Conservation (phyloP, 1,139 yeast species). For the Eremothecium gossypii region DNA sequence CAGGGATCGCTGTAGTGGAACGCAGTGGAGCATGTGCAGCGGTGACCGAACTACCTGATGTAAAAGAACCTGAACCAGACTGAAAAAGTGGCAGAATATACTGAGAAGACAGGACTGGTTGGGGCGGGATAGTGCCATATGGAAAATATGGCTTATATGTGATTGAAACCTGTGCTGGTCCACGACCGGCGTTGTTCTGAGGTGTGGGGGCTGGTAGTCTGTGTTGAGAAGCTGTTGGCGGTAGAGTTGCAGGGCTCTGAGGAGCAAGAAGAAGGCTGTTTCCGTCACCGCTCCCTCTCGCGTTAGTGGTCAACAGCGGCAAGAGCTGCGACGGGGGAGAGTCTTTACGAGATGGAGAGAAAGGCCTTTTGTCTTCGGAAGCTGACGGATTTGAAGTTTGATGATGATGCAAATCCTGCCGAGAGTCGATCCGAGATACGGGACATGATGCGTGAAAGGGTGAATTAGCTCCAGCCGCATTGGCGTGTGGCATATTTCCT, state of each 20-base stretch:
- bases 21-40: too few species aligned
- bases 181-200: neutral
- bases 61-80: neutral
- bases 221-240: too few species aligned
- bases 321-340: slow-evolving; percentile 6
- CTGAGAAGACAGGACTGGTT: neutral
- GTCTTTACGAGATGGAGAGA: slow-evolving; percentile 1
- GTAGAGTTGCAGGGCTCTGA: too few species aligned
- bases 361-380: slow-evolving; percentile 1
- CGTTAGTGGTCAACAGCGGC: neutral
- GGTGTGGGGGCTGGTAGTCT: too few species aligned
- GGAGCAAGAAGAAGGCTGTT: too few species aligned
- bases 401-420: neutral
- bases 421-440: slow-evolving; percentile 6
- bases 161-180: slow-evolving; percentile 6
- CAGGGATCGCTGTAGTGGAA: too few species aligned
- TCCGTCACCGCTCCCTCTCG: too few species aligned
- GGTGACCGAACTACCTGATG: neutral
- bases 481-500: too few species aligned
- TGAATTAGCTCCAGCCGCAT: slow-evolving; percentile 1
- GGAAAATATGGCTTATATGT: slow-evolving; percentile 11
- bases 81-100: neutral
- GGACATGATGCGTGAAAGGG: slow-evolving; percentile 6
- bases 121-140: slow-evolving; percentile 11
- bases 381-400: neutral